Evolutionary conservation across 2,329 filamentous ascomycete genomes (phyloP), one percentile per base, ranked within the genome.

Genomic region (Fusarium lyarnte): DNA sequence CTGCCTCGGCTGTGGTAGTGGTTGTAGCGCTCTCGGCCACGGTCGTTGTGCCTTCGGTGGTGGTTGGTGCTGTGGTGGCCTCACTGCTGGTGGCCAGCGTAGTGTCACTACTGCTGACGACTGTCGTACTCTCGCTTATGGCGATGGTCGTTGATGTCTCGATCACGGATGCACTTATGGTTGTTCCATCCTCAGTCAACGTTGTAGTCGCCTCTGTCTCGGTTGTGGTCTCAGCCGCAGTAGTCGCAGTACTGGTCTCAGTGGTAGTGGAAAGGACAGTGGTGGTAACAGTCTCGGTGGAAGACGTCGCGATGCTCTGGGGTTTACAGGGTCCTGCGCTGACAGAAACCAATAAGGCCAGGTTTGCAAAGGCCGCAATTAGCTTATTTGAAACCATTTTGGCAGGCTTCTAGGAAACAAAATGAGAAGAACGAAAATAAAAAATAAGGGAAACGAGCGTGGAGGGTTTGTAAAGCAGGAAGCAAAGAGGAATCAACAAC

Each of bases 41-140:
- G 12, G 33, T n/a, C 5, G 19, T 52, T 2, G 49, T 36, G 17
- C 3, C 49, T 3, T 38, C 31, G 2, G 49, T 52, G 23, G 33
- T 52, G 33, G 49, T 27, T 27, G 19, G 49, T 2, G 6, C 33
- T 36, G 33, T 6, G 3, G 49, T 38, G 6, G 13, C 19, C 13
- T 52, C 33, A 6, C 17, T 27, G 23, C 9, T 36, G 4, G 33
- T 12, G 33, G 11, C 3, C 0, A 27, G 0, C 2, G 23, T 36
- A 36, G 49, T 7, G 9, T 52, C 49, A 17, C 23, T 52, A 9
- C 19, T 52, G 1, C 17, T 27, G 4, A 0, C 9, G 2, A 17
- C 19, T 17, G 23, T 21, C 3, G 23, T 17, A 2, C 17, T 38
- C 23, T n/a, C 23, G 23, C 33, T 52, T 1, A 16, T 2, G 1